Conservation (phyloP, 1,284 basidiomycete species). For the Sporisorium exsertum region DNA sequence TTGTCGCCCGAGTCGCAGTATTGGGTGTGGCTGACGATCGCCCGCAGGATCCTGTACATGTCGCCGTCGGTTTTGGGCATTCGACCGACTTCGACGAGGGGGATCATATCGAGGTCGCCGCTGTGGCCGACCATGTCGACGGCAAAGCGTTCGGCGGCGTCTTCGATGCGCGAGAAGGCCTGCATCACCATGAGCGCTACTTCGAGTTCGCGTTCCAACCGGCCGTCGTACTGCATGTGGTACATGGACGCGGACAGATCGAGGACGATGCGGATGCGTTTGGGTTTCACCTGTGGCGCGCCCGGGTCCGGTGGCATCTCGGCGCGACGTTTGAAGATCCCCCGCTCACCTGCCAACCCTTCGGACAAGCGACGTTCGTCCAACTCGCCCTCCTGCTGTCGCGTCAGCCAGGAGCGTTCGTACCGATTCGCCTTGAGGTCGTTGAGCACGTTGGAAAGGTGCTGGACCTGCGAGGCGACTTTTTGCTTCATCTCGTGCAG, state of each 20-base stretch:
- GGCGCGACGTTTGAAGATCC: slow-evolving; percentile 67
- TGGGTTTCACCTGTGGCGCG: slow-evolving; percentile 69
- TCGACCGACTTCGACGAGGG: slow-evolving; percentile 55
- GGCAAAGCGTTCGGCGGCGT: slow-evolving; percentile 55
- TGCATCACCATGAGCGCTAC: slow-evolving; percentile 69
- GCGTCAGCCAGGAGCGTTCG: slow-evolving; percentile 69
- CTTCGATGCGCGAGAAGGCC: slow-evolving; percentile 60
- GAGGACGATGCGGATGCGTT: slow-evolving; percentile 69
- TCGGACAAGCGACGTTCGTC: slow-evolving; percentile 69
- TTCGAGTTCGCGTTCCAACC: slow-evolving; percentile 64
- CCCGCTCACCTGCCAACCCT: slow-evolving; percentile 69
- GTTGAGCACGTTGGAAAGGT: slow-evolving; percentile 64
- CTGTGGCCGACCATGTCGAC: slow-evolving; percentile 69
- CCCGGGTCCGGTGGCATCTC: slow-evolving; percentile 67
- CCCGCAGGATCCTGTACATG: slow-evolving; percentile 61
- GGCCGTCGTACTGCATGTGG: slow-evolving; percentile 67
- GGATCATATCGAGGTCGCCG: slow-evolving; percentile 67
- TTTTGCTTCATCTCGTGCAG: slow-evolving; percentile 64
- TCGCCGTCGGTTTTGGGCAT: slow-evolving; percentile 64
- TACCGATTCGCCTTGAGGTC: slow-evolving; percentile 69
- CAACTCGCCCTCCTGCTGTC: slow-evolving; percentile 70
- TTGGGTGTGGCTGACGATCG: slow-evolving; percentile 61
- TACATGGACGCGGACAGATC: slow-evolving; percentile 68
- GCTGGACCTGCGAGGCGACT: slow-evolving; percentile 59
- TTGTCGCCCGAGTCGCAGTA: slow-evolving; percentile 60